Base-by-base conservation (phyloP, 495 filamentous ascomycete genomes). In the Podospora pseudocomata region DNA sequence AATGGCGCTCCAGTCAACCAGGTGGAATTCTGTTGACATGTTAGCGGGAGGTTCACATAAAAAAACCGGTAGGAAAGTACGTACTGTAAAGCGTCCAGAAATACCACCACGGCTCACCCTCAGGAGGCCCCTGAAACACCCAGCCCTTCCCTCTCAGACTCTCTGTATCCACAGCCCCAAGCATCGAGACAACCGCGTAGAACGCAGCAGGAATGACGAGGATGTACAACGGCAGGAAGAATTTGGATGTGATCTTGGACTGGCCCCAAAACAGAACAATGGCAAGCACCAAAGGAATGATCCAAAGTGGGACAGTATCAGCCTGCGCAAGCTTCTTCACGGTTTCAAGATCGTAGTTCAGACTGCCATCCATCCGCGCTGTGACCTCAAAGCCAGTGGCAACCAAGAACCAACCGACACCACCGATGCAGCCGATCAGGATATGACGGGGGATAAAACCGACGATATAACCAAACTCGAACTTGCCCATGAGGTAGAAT, bases 361-460 rank as follows among this genome's bases (percentile, higher is more conserved):
- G 84, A 73, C 90, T 91, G 6, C 93, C 93, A 20, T 93, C 86
- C 27, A 99, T 83, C 49, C 93, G 86, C 7, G 94, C 94, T n/a
- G 92, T 94, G 23, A 99, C 95, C 73, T 99, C 95, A 60, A 99
- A 85, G 27, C 91, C 95, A 1, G 95, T 99, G 55, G 89, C 87
- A 60, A 97, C 80, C 27, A 99, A 85, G 78, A 99, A 99, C 84
- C 92, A 96, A n/a, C 95, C 95, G 23, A 99, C 96, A 65, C 95
- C 95, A 55, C 96, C 95, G 68, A 99, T 98, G 74, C 96, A 97
- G 27, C 95, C 95, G 59, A 96, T 92, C n/a, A 98, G 78, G 70
- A 99, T 98, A 69, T 96, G 93, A 39, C 94, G 87, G 30, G 95
- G 95, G 71, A 99, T 97, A 81, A 97, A 99, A 26, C 93, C 94